phyloP scores from a whole-genome alignment of 768 basidiomycete genomes.

The Lactifluus rugatus region DNA sequence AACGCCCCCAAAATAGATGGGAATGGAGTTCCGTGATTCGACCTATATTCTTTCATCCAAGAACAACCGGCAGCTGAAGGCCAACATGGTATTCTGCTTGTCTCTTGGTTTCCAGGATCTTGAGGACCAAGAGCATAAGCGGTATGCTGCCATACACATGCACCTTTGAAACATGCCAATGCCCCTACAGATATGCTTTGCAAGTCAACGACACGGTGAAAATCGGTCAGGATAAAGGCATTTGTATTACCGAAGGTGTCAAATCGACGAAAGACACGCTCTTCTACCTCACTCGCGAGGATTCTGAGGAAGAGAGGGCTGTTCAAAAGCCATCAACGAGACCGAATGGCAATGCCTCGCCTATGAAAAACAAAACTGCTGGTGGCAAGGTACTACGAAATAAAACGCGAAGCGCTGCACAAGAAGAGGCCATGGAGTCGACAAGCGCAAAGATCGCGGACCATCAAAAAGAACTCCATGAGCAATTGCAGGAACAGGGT shows the following conservation, averaged over 20 bases:
- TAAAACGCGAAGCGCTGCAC: conserved; percentile 80
- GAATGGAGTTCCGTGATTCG: conserved; percentile 90
- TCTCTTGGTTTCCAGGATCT: conserved; percentile 80
- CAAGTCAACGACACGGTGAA: conserved; percentile 85
- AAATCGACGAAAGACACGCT: conserved; percentile 81
- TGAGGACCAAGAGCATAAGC: conserved; percentile 64
- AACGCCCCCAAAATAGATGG: conserved; percentile 48
- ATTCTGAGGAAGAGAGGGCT: conserved; percentile 45
- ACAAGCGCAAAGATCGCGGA: conserved; percentile 71
- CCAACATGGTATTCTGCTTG: conserved; percentile 81
- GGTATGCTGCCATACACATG: conserved; percentile 35
- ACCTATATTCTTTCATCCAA: conserved; percentile 75
- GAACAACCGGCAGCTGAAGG: conserved; percentile 57
- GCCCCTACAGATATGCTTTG: conserved; percentile 60
- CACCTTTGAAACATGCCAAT: background rate
- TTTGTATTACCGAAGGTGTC: conserved; percentile 73
- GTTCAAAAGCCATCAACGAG: conserved; percentile 48
- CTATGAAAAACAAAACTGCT: conserved; percentile 61
- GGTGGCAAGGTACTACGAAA: conserved; percentile 83
- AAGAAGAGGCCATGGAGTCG: conserved; percentile 74
- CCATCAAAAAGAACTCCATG: conserved; percentile 80
- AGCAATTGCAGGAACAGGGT: conserved; percentile 66
- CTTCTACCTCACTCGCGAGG: conserved; percentile 68
- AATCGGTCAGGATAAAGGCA: conserved; percentile 53
- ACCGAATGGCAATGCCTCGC: conserved; percentile 52